Percentiles rank a stretch among this genome's conserved stretches.
Evolutionary conservation across 2,329 filamentous ascomycete genomes (phyloP).

Genomic region (Diaporthe australafricana): DNA sequence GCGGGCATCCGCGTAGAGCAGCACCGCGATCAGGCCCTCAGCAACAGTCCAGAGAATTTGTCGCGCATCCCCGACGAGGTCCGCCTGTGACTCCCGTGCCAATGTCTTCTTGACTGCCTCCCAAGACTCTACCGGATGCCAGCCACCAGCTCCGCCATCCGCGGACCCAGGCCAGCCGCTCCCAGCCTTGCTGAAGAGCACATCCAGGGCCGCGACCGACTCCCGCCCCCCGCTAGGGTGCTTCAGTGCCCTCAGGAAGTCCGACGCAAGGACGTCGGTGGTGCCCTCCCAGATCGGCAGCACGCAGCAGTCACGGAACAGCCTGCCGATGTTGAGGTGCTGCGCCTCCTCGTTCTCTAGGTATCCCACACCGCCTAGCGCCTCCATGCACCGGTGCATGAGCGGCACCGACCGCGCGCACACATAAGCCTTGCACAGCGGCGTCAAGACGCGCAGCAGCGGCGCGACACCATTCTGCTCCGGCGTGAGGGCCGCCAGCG

Average conservation of each 20-base stretch:
- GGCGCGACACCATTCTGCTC: conserved; percentile 48
- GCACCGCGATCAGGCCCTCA: not conserved
- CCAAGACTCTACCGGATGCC: not conserved
- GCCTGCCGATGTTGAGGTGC: conserved; percentile 73
- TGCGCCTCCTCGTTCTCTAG: conserved; percentile 71
- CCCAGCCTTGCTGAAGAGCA: not conserved
- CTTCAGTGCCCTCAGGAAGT: conserved; percentile 60
- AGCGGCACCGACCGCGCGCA: conserved; percentile 62
- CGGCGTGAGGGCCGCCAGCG: conserved; percentile 47
- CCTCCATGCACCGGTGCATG: conserved; percentile 71
- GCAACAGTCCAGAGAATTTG: not conserved
- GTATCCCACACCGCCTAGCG: conserved; percentile 75
- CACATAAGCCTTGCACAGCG: conserved; percentile 69
- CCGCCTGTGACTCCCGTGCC: not conserved
- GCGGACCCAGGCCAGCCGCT: no score
- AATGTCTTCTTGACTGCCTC: not conserved
- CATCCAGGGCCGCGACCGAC: not conserved
- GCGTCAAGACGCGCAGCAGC: conserved; percentile 69
- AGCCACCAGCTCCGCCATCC: not conserved
- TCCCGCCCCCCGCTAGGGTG: conserved; percentile 43
- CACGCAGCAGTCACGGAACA: conserved; percentile 74
- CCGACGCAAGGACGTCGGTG: conserved; percentile 74
- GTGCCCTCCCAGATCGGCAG: conserved; percentile 72
- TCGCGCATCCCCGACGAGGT: not conserved
- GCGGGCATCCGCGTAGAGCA: not conserved